These are phyloP conservation scores for Chlamydomonas sp. DNA, from an alignment of 139 green algal species.

Conservation along the genomic window DNA sequence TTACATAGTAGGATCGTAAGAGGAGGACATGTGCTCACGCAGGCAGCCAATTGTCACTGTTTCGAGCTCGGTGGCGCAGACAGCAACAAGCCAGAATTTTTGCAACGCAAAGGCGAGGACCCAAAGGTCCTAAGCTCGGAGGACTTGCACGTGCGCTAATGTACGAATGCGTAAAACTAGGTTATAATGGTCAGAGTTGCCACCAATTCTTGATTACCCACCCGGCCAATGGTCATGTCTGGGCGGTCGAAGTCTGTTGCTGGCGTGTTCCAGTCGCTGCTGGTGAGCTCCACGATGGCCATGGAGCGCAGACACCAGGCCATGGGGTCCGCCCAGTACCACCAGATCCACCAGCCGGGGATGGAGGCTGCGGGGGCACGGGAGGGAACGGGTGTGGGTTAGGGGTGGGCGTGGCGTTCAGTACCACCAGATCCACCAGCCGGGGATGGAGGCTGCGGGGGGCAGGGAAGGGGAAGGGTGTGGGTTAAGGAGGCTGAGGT, in stretches of 20 bases:
- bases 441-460: slow-evolving; percentile 39
- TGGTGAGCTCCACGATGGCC: slow-evolving; percentile 55
- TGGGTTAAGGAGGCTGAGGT: not conserved
- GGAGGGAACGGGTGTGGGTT: not conserved
- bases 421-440: slow-evolving; percentile 64
- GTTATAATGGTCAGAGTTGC: no score
- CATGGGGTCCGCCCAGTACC: slow-evolving; percentile 55
- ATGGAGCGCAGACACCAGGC: slow-evolving; percentile 45
- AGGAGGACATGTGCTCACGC: not conserved
- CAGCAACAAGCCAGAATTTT: no score
- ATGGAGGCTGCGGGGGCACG: slow-evolving; percentile 33
- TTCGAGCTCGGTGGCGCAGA: no score
- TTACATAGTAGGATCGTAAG: not conserved
- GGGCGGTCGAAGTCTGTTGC: not conserved
- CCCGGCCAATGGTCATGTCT: not conserved
- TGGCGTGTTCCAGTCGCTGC: slow-evolving; percentile 1
- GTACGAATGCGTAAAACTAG: no score
- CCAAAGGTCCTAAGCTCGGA: no score
- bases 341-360: slow-evolving; percentile 60
- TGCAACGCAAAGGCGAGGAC: no score
- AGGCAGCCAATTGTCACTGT: not conserved
- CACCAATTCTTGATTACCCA: no score
- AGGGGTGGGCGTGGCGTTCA: slow-evolving; percentile 30
- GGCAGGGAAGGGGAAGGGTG: not conserved
- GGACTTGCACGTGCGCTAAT: no score